These are phyloP conservation scores for Oryza glumipatula DNA, from an alignment of 176 grass and related monocot genomes.

Conservation along the genomic window DNA sequence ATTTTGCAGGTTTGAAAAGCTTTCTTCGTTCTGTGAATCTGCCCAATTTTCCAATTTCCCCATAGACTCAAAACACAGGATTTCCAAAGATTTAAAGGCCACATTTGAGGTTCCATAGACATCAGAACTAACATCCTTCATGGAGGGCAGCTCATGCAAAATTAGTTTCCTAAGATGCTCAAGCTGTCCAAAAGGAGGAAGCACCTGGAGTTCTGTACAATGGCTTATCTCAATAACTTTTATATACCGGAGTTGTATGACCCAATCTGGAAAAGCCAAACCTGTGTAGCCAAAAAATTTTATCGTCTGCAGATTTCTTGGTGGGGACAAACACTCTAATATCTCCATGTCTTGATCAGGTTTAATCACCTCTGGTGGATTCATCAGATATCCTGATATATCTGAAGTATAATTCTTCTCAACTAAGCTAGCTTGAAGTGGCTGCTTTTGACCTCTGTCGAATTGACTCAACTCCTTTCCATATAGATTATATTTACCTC, in stretches of 20 bases:
- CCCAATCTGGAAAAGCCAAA: neutral
- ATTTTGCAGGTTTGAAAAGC: no score
- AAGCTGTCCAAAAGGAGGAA: constrained; percentile 34
- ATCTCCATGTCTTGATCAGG: neutral
- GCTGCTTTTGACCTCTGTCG: no score
- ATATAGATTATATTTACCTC: no score
- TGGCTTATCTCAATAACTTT: constrained; percentile 17
- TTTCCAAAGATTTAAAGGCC: neutral
- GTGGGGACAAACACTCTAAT: constrained; percentile 6
- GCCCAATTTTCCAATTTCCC: no score
- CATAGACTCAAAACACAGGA: no score
- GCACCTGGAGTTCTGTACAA: neutral
- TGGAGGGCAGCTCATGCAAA: constrained; percentile 3
- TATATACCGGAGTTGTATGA: constrained; percentile 1
- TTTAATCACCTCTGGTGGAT: neutral
- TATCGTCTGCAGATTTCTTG: neutral
- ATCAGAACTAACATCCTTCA: constrained; percentile 4
- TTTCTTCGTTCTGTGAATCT: no score
- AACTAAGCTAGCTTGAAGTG: no score
- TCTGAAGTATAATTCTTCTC: no score
- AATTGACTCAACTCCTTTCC: no score
- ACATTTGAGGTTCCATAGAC: neutral
- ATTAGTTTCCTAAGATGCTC: constrained; percentile 36
- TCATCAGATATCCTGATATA: no score
- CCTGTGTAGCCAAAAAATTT: constrained; percentile 27